Percentiles rank a stretch among this genome's conserved stretches.
Evolutionary conservation across 2,329 filamentous ascomycete genomes (phyloP).

Genomic region (Westerdykella sp.): DNA sequence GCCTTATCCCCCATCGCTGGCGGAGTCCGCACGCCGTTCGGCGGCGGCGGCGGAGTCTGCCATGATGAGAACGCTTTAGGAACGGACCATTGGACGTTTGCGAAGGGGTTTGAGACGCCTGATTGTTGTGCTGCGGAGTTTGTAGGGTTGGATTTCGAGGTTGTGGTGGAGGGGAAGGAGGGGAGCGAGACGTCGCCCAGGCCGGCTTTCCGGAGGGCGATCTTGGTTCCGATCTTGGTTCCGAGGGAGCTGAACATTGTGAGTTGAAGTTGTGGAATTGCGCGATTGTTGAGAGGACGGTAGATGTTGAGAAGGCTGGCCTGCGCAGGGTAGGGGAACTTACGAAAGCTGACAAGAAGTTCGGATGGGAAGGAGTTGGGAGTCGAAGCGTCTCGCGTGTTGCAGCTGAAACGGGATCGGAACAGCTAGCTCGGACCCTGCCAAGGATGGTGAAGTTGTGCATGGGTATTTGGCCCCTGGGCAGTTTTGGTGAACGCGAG

Average conservation of each 20-base stretch:
- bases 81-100: conserved; percentile 31
- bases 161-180: conserved; percentile 9
- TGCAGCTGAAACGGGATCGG: not conserved
- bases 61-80: conserved; percentile 29
- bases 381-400: not conserved
- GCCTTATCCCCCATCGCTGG: conserved; percentile 24
- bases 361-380: not conserved
- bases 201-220: conserved; percentile 54
- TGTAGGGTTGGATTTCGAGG: conserved; percentile 4
- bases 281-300: not conserved
- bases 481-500: no score
- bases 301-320: not conserved
- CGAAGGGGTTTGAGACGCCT: conserved; percentile 29
- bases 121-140: not conserved
- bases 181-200: conserved; percentile 47
- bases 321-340: not conserved
- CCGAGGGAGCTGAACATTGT: conserved; percentile 42
- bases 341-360: not conserved
- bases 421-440: not conserved
- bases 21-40: conserved; percentile 21
- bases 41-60: conserved; percentile 26
- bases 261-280: not conserved
- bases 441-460: no score
- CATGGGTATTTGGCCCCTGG: no score
- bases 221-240: conserved; percentile 49